Evolutionary conservation across 768 basidiomycete species (phyloP), one percentile per base, ranked within the genome.

Genomic region (Leccinum variicolor): DNA sequence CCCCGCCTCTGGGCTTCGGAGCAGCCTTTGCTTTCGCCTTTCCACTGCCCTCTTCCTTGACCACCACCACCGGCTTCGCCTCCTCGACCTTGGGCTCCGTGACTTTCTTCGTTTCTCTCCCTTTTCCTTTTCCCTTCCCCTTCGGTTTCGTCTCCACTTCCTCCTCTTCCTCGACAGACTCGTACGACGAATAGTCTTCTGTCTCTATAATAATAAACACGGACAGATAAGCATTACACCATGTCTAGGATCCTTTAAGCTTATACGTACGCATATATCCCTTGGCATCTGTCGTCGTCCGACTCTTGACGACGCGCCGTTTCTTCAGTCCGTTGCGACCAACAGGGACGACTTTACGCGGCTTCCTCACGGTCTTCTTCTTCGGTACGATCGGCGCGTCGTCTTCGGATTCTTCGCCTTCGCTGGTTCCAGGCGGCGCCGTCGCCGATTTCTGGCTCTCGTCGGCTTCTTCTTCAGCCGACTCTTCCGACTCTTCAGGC

Each of bases 271-370:
- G 80, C 72, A 82, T 85, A 61, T 90, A 92, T 8, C 92, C 91
- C 69, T 89, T 86, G 0, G 76, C 82, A 60, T 88, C 86, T 25
- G 78, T 72, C 15, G 66, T 77, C 61, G 66, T 80, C 60, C 81
- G 77, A 45, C 80, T 84, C 64, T 85, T 90, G 23, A 82, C 66
- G 3, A 90, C 76, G 8, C 84, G 79, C 63, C 77, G 81, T 75
- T 92, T 93, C 78, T 82, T 90, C 55, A 91, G 65, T 6, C 91
- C 91, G 58, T 92, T 94, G 39, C 75, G 74, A 0, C 91, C 90
- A n/a, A 90, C 72, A 1, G 90, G 92, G n/a, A 84, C 68, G 4
- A 77, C 79, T 62, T 83, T 86, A 73, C 85, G 88, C 39, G 78
- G 62, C 56, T 77, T 79, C 62, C 70, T 73, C 52, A 52, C 5